Base-by-base conservation (phyloP, 1,139 yeast species). In the Sugiyamaella neomexicana region DNA sequence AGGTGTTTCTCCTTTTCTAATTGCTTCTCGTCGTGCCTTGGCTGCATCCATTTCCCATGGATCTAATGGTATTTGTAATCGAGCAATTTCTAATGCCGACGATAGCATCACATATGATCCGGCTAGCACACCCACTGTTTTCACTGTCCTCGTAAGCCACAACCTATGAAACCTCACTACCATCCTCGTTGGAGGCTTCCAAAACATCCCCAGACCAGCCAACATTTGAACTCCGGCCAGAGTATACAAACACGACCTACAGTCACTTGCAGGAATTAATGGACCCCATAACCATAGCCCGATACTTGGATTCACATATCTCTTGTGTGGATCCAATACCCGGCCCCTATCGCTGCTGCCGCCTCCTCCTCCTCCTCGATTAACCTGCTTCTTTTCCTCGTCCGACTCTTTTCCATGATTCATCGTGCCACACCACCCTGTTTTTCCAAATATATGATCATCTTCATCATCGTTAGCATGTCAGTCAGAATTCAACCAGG, bases 41-140 rank as follows among this genome's bases (percentile, higher is more conserved):
- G 59, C 59, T 1, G 73, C 72, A 44, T 70, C 73, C n/a, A 61
- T 69, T 9, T 59, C 65, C 73, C 73, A 70, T 16, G 73, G 73
- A 56, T 70, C 73, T 38, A 59, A 55, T 10, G 66, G 65, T 34
- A 70, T 55, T 47, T 62, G 62, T 31, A 68, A 46, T 27, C 73
- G 61, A 7, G 63, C 60, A n/a, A 60, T 40, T 46, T 70, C 73
- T 53, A 68, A 52, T 9, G 65, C 61, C 1, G 72, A 60, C 46
- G 58, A 47, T 46, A 63, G 58, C 55, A 68, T 59, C 17, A 68
- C 51, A 50, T 65, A 66, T 10, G 67, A 48, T 5, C 73, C 73
- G 1, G 62, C 53, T 5, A 65, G 39, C 2, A 62, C 50, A 5
- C 68, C 66, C n/a, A 56, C 58, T 1, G 62, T 51, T 9, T 64